Conservation (phyloP, 352 stramenopile species). For the Globisporangium emineosum region DNA sequence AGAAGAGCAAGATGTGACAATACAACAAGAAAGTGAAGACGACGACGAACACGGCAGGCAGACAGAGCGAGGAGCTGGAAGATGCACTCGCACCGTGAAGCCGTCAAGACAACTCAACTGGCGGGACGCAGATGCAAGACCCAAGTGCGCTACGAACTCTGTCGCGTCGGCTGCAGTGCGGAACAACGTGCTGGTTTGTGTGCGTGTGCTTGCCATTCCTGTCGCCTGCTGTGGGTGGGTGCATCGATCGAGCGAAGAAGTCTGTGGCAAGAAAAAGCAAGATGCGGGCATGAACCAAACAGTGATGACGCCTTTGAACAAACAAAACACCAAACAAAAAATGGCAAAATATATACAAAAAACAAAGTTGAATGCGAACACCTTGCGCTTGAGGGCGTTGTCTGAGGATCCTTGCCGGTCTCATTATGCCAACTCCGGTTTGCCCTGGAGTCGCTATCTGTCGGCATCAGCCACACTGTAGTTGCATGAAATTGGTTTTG, state of each 20-base stretch:
- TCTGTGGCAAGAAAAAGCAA: not conserved
- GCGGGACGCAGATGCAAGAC: not conserved
- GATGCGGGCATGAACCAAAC: not conserved
- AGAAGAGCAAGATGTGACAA: constrained; percentile 7
- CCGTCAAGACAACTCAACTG: not conserved
- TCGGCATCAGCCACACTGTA: too few relatives aligned
- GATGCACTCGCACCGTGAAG: not conserved
- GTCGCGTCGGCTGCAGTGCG: too few relatives aligned
- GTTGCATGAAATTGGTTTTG: not conserved
- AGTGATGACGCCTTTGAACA: not conserved
- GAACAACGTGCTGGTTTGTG: not conserved
- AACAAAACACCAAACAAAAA: constrained; percentile 8
- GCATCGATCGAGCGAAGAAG: not conserved
- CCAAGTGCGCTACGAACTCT: too few relatives aligned
- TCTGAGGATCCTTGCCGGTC: too few relatives aligned
- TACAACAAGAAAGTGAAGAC: constrained; percentile 1
- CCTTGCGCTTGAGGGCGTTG: too few relatives aligned
- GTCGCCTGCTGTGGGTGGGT: not conserved
- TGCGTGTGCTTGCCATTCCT: not conserved
- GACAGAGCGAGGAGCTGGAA: not conserved
- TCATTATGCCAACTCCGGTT: not conserved
- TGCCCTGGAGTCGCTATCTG: too few relatives aligned
- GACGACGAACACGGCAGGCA: not conserved
- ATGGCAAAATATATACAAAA: not conserved
- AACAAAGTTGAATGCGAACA: not conserved